A percentile compares a stretch with the other conserved stretches of the same genome.
phyloP scores from a whole-genome alignment of 495 filamentous ascomycete genomes.

The Penicillium robsamsonii region DNA sequence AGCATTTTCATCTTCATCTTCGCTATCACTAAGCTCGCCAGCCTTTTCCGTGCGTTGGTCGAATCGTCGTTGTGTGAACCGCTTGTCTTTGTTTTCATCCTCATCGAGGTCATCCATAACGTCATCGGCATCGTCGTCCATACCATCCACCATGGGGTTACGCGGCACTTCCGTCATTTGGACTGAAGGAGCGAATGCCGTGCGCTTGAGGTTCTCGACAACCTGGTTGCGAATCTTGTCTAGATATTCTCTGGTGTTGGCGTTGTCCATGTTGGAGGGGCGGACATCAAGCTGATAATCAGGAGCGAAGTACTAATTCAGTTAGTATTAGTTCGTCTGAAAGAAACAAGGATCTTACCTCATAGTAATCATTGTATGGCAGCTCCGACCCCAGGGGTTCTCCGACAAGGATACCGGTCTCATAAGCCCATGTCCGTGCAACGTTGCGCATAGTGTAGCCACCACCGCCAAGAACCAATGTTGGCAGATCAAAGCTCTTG shows the following conservation, averaged over 20 bases:
- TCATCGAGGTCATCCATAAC: constrained; percentile 85
- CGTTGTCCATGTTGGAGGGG: constrained; percentile 98
- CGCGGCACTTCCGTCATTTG: constrained; percentile 95
- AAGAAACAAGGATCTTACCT: constrained; percentile 53
- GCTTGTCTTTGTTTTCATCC: constrained; percentile 82
- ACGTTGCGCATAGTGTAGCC: constrained; percentile 99
- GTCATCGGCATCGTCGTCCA: constrained; percentile 84
- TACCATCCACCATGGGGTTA: constrained; percentile 59
- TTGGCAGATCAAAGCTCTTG: constrained; percentile 87
- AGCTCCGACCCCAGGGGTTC: constrained; percentile 73
- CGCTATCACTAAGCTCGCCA: constrained; percentile 78
- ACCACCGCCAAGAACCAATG: constrained; percentile 88
- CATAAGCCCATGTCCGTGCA: constrained; percentile 93
- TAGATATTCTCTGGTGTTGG: constrained; percentile 90
- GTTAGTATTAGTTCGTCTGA: constrained; percentile 13
- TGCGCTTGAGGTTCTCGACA: constrained; percentile 88
- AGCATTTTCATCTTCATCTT: constrained; percentile 81
- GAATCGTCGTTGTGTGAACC: constrained; percentile 78
- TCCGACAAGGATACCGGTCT: constrained; percentile 87
- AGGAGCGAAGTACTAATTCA: constrained; percentile 84
- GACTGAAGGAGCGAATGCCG: constrained; percentile 84
- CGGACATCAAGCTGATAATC: constrained; percentile 96
- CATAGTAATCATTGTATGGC: constrained; percentile 99
- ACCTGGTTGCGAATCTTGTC: constrained; percentile 93
- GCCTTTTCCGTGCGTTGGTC: constrained; percentile 72